A percentile compares a stretch with the other conserved stretches of the same genome.
These are phyloP conservation scores for Sporothrix brasiliensis DNA, from an alignment of 2,329 filamentous ascomycete genomes.

Conservation along the genomic window DNA sequence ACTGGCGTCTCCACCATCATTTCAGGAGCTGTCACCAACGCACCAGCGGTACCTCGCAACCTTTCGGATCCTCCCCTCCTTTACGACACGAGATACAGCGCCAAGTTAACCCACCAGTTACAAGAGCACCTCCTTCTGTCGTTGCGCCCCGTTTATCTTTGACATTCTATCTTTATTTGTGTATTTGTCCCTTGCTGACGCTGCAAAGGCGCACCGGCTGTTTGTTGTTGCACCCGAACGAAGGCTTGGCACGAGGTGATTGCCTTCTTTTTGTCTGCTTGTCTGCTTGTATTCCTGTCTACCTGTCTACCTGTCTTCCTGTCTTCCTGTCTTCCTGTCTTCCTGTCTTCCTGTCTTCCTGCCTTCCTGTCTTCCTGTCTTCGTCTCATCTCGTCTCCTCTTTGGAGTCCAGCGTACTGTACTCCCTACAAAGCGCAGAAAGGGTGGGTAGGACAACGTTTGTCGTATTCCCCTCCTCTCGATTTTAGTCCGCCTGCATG, in stretches of 20 bases:
- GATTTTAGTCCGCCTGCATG: not conserved
- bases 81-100: too few species aligned
- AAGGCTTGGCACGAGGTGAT: too few species aligned
- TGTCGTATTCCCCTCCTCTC: constrained; percentile 1
- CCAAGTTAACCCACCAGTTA: not conserved
- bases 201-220: not conserved
- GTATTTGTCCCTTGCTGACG: too few species aligned
- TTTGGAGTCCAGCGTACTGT: not conserved
- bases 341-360: not conserved
- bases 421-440: not conserved
- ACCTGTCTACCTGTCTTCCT: not conserved
- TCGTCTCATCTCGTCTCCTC: not conserved
- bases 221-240: not conserved
- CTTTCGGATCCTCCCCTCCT: too few species aligned
- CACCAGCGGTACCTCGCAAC: too few species aligned
- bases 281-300: not conserved
- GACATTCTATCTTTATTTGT: too few species aligned
- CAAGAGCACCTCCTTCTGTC: not conserved
- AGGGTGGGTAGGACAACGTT: constrained; percentile 8
- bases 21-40: too few species aligned
- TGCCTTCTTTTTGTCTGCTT: not conserved
- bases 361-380: not conserved
- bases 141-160: too few species aligned
- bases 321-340: not conserved
- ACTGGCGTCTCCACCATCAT: too few species aligned